Evolutionary conservation across 1,284 basidiomycete genomes (phyloP).

Genomic region (Vanrija sp.): DNA sequence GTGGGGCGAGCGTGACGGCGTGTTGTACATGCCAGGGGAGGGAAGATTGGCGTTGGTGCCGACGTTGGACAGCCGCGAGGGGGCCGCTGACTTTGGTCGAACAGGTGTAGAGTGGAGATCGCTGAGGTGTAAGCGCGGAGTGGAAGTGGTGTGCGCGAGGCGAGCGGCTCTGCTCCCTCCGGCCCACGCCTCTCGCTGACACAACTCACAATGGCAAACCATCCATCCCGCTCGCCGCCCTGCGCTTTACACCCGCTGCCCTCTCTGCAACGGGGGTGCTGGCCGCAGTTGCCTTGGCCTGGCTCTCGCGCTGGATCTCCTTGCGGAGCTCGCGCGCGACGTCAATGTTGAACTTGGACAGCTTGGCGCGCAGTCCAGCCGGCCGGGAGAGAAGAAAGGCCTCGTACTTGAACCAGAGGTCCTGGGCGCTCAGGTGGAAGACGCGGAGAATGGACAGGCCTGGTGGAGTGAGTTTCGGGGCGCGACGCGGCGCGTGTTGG

Average conservation of each 20-base stretch:
- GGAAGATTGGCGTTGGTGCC: constrained; percentile 23
- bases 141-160: too few species aligned
- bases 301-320: constrained; percentile 46
- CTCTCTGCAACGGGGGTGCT: constrained; percentile 12
- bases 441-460: constrained; percentile 46
- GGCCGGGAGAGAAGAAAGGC: constrained; percentile 49
- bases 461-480: constrained; percentile 6
- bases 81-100: constrained; percentile 15
- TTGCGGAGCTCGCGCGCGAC: constrained; percentile 46
- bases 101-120: constrained; percentile 39
- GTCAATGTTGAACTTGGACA: constrained; percentile 40
- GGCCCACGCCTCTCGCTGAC: too few species aligned
- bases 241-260: constrained; percentile 26
- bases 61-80: constrained; percentile 19
- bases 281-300: constrained; percentile 30
- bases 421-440: constrained; percentile 44
- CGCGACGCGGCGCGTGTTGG: neutral
- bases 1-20: constrained; percentile 11
- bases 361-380: constrained; percentile 40
- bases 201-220: neutral
- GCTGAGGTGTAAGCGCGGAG: constrained; percentile 15
- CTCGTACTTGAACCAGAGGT: constrained; percentile 52
- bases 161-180: too few species aligned
- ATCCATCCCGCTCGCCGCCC: constrained; percentile 41
- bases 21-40: constrained; percentile 19